These are phyloP conservation scores for Naganishia kalamii DNA, from an alignment of 768 basidiomycete genomes.

Conservation along the genomic window DNA sequence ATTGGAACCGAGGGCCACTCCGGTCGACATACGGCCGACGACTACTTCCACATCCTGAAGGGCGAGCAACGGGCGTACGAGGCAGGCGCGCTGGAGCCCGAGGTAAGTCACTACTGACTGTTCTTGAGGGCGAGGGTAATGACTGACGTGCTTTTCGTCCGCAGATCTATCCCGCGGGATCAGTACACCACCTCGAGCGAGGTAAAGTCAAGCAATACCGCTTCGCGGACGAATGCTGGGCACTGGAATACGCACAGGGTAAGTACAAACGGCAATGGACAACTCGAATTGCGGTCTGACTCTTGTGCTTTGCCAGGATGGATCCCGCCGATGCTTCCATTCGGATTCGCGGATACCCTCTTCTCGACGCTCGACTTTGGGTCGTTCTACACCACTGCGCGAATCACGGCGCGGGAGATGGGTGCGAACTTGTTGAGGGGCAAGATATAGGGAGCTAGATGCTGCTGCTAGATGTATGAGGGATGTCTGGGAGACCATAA, in stretches of 20 bases:
- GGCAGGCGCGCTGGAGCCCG: conserved; percentile 74
- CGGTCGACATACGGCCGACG: conserved; percentile 90
- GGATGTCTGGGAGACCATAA: too few species aligned
- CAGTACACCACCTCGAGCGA: conserved; percentile 73
- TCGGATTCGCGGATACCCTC: conserved; percentile 78
- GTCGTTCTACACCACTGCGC: conserved; percentile 69
- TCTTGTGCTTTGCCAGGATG: conserved; percentile 71
- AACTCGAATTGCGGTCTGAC: too few species aligned
- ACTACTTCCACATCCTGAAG: conserved; percentile 91
- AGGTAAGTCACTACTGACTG: conserved; percentile 49
- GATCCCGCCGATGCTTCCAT: conserved; percentile 95
- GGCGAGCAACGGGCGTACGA: conserved; percentile 92
- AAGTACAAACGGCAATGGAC: too few species aligned
- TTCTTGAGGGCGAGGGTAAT: neutral
- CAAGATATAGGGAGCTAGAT: conserved; percentile 59
- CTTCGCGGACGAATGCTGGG: conserved; percentile 93
- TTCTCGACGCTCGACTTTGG: conserved; percentile 82
- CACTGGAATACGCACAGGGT: conserved; percentile 92
- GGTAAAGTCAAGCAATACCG: conserved; percentile 93
- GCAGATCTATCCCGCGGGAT: conserved; percentile 66
- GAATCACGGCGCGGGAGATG: conserved; percentile 78
- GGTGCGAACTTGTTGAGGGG: conserved; percentile 70
- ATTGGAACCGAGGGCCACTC: conserved; percentile 94
- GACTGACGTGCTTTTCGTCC: neutral
- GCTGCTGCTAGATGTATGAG: neutral